phyloP scores from a whole-genome alignment of 345 rosid genomes.

The Barbarea vulgaris region DNA sequence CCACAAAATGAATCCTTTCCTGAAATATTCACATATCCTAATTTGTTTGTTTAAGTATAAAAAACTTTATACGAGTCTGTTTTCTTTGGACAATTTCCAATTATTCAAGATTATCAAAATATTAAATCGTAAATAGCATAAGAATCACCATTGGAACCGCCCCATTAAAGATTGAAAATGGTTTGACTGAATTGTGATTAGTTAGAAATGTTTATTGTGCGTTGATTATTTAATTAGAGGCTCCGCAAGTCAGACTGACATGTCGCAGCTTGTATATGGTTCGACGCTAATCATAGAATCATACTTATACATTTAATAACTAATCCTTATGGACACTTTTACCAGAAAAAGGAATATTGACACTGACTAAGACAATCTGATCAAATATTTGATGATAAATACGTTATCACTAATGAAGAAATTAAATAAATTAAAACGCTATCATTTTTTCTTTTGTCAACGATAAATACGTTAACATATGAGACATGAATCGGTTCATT shows the following conservation, averaged over 20 bases:
- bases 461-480: conserved; percentile 2
- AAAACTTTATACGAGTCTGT: conserved; percentile 12
- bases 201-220: conserved; percentile 30
- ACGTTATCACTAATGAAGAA: not conserved
- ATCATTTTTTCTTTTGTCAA: not conserved
- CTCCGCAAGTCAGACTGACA: conserved; percentile 32
- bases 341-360: conserved; percentile 17
- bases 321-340: not conserved
- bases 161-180: conserved; percentile 33
- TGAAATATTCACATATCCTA: conserved; percentile 26
- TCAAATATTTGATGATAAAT: conserved; percentile 10
- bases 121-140: conserved; percentile 19
- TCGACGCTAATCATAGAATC: conserved; percentile 19
- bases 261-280: conserved; percentile 31
- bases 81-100: conserved; percentile 24
- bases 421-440: not conserved
- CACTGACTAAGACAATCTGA: conserved; percentile 2
- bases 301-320: conserved; percentile 16
- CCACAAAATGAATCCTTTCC: conserved; percentile 16
- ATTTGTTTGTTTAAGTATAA: conserved; percentile 4
- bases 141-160: conserved; percentile 26
- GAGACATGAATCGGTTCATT: conserved; percentile 32
- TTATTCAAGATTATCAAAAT: conserved; percentile 36
- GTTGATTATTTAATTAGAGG: conserved; percentile 21
- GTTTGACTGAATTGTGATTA: conserved; percentile 37